Evolutionary conservation across 495 filamentous ascomycete genomes (phyloP).

Genomic region (Podospora pseudopauciseta): DNA sequence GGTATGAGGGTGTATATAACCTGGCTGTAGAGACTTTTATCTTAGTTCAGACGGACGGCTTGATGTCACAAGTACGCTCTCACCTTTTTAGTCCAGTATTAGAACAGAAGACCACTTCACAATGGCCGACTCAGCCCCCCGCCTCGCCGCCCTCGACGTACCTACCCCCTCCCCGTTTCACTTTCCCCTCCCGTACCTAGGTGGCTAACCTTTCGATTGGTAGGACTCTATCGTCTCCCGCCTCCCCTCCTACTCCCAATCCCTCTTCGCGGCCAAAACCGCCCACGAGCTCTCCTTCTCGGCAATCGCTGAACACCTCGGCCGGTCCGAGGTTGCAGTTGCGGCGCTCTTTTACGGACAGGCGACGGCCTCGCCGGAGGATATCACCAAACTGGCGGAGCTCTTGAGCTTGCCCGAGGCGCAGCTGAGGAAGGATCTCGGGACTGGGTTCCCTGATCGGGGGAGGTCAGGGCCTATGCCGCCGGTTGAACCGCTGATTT

Average conservation of each 20-base stretch:
- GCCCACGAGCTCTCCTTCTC: constrained; percentile 73
- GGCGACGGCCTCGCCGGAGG: constrained; percentile 71
- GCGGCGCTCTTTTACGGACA: constrained; percentile 97
- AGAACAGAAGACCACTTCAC: neutral
- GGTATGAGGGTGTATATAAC: neutral
- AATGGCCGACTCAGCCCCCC: constrained; percentile 26
- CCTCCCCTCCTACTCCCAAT: constrained; percentile 65
- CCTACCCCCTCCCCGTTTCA: neutral
- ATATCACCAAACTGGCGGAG: constrained; percentile 66
- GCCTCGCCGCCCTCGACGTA: constrained; percentile 36
- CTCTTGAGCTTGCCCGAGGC: constrained; percentile 61
- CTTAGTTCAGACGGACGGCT: neutral
- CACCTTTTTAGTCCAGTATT: too few species aligned
- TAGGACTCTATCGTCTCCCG: constrained; percentile 43
- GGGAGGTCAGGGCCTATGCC: constrained; percentile 89
- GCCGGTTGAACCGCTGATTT: constrained; percentile 88
- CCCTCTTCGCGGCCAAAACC: constrained; percentile 85
- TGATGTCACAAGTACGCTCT: neutral
- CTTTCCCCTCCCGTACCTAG: neutral
- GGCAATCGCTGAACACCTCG: constrained; percentile 68
- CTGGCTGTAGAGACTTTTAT: neutral
- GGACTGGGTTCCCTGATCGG: constrained; percentile 75
- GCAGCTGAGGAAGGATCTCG: constrained; percentile 58
- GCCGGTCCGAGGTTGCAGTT: constrained; percentile 82
- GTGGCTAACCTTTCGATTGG: neutral